These are phyloP conservation scores for Cucurbita moschata DNA, from an alignment of 306 rosid genomes.

Conservation along the genomic window DNA sequence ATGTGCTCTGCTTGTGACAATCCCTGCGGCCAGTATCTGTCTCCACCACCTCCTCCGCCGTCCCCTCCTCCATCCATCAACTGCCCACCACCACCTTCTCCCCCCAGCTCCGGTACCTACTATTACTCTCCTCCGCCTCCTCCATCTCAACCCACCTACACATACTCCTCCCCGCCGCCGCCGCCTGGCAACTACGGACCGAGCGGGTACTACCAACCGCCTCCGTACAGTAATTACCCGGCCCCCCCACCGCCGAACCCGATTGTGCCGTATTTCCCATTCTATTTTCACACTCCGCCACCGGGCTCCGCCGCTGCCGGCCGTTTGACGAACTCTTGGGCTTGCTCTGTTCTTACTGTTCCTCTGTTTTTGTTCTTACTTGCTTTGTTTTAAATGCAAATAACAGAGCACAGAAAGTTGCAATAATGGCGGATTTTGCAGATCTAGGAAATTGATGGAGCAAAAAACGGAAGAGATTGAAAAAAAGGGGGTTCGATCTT, in stretches of 20 bases:
- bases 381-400: conserved; percentile 22
- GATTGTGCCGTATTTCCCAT: conserved; percentile 85
- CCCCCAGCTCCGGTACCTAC: conserved; percentile 29
- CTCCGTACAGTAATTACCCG: conserved; percentile 48
- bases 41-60: conserved; percentile 38
- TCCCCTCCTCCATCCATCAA: conserved; percentile 9
- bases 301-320: conserved; percentile 27
- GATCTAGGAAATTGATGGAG: conserved; percentile 35
- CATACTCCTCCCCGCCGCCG: conserved; percentile 31
- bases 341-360: conserved; percentile 7
- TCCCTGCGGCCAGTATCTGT: conserved; percentile 38
- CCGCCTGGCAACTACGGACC: conserved; percentile 23
- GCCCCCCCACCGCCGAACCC: conserved; percentile 96
- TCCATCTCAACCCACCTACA: conserved; percentile 32
- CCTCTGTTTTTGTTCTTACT: conserved; percentile 10
- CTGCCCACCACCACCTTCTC: conserved; percentile 64
- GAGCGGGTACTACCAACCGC: conserved; percentile 37
- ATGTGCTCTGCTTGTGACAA: conserved; percentile 79
- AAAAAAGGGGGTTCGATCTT: background rate
- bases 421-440: conserved; percentile 47
- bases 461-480: background rate
- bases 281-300: conserved; percentile 62
- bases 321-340: background rate
- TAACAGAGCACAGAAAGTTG: background rate
- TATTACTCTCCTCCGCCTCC: conserved; percentile 57